These are phyloP conservation scores for Aquanectria penicillioides DNA, from an alignment of 2,329 filamentous ascomycete genomes.

Conservation along the genomic window DNA sequence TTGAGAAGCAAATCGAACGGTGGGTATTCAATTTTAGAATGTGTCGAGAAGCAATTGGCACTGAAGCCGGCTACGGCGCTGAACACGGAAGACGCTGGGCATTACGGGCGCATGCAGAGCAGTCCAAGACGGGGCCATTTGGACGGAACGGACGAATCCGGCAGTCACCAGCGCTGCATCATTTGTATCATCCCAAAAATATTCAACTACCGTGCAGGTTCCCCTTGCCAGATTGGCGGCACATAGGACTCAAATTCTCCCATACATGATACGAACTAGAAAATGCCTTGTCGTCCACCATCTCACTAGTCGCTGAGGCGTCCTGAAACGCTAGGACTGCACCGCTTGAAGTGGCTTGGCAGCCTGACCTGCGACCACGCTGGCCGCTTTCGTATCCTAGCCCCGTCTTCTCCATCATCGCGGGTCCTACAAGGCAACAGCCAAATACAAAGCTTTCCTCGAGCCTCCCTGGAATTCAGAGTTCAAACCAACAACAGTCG, in stretches of 20 bases:
- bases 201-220: no score
- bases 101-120: slow-evolving; percentile 2
- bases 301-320: slow-evolving; percentile 10
- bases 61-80: no score
- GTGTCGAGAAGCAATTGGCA: no score
- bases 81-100: slow-evolving; percentile 1
- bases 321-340: slow-evolving; percentile 36
- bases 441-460: slow-evolving; percentile 35
- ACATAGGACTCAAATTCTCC: no score
- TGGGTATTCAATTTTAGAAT: slow-evolving; percentile 4
- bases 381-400: slow-evolving; percentile 29
- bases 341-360: slow-evolving; percentile 29
- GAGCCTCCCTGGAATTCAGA: slow-evolving; percentile 9
- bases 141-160: slow-evolving; percentile 11
- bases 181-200: no score
- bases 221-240: no score
- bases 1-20: not conserved
- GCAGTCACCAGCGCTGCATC: not conserved
- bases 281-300: slow-evolving; percentile 10
- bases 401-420: slow-evolving; percentile 20
- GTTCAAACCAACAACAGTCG: not conserved
- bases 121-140: no score
- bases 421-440: slow-evolving; percentile 39
- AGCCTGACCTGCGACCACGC: slow-evolving; percentile 34
- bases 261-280: no score